These are phyloP conservation scores for Skeletonema grethae DNA, from an alignment of 108 stramenopile genomes.

Conservation along the genomic window DNA sequence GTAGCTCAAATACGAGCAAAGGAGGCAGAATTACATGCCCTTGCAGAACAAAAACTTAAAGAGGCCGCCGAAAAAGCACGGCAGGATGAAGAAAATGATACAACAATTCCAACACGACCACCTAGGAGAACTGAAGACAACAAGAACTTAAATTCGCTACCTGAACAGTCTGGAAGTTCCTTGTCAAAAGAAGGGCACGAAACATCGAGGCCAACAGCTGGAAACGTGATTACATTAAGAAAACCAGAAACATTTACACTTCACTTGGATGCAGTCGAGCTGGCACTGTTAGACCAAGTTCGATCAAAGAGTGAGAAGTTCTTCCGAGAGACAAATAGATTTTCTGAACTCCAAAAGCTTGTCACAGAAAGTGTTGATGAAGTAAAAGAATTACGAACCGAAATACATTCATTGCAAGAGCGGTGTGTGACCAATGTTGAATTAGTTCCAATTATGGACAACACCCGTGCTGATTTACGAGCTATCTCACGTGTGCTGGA, in stretches of 20 bases:
- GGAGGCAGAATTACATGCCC: slow-evolving; percentile 43
- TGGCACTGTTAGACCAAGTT: slow-evolving; percentile 81
- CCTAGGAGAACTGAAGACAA: slow-evolving; percentile 7
- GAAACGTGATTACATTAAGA: slow-evolving; percentile 59
- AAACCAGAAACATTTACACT: slow-evolving; percentile 69
- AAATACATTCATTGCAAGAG: slow-evolving; percentile 57
- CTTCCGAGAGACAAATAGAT: slow-evolving; percentile 88
- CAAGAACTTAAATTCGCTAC: slow-evolving; percentile 11
- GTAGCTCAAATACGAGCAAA: slow-evolving; percentile 47
- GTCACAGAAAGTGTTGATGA: slow-evolving; percentile 69
- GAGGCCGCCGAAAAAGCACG: slow-evolving; percentile 48
- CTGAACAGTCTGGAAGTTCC: slow-evolving; percentile 23
- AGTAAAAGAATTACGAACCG: slow-evolving; percentile 54
- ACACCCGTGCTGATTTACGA: slow-evolving; percentile 61
- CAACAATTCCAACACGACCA: slow-evolving; percentile 16
- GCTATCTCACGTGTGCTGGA: slow-evolving; percentile 66
- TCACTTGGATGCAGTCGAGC: slow-evolving; percentile 80
- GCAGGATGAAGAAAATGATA: slow-evolving; percentile 39
- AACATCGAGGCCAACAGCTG: slow-evolving; percentile 42
- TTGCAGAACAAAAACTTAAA: slow-evolving; percentile 46
- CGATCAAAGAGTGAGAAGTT: slow-evolving; percentile 73
- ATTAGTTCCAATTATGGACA: slow-evolving; percentile 55
- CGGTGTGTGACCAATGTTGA: slow-evolving; percentile 59
- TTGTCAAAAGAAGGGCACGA: slow-evolving; percentile 33
- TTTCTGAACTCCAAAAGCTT: slow-evolving; percentile 69